Base-by-base conservation (phyloP, 2,329 filamentous ascomycete species). In the Grosmannia serpens region DNA sequence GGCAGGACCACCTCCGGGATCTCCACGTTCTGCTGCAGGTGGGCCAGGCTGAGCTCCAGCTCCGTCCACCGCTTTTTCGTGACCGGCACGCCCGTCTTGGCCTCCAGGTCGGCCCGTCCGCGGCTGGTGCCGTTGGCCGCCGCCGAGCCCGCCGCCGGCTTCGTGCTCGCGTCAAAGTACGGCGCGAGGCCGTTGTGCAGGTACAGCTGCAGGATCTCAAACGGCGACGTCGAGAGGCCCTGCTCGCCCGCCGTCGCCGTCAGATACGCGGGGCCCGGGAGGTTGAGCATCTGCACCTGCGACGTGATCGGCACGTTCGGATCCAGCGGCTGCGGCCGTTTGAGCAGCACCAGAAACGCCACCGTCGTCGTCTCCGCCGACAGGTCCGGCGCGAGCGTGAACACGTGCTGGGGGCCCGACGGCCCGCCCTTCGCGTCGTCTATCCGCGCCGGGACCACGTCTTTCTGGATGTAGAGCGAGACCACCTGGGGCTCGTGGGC, bases 61-160 rank as follows among this genome's bases (percentile, higher is more conserved):
- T 99, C 95, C 55, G 92, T 94, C 71, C 97, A 86, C 68, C 91
- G 89, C 81, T 96, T 96, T 78, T 96, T 96, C 24, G 94, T 92
- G n/a, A 92, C 90, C 20, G 94, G 91, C 62, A 99, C 91, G 61
- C 94, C 94, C 22, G 90, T 95, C 75, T 95, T 95, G 51, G 89
- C 85, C 68, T 97, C 94, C 55, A 89, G 85, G 67, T 97, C 91
- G 24, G 87, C 83, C 67, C 90, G 85, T 63, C 84, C 85, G 47
- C 61, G 60, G 46, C 58, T 58, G 22, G 53, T 61, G 56, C 59
- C 54, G 49, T 56, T 57, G 22, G 22, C 54, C 68, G 89, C 86
- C 68, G 78, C 76, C 20, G 84, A 83, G 68, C 81, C 82, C 59
- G 75, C 75, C 55, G 82, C 74, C 68, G 90, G 87, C 66, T 90